These are phyloP conservation scores for Aspergillus texensis DNA, from an alignment of 2,329 filamentous ascomycete species.

Conservation along the genomic window DNA sequence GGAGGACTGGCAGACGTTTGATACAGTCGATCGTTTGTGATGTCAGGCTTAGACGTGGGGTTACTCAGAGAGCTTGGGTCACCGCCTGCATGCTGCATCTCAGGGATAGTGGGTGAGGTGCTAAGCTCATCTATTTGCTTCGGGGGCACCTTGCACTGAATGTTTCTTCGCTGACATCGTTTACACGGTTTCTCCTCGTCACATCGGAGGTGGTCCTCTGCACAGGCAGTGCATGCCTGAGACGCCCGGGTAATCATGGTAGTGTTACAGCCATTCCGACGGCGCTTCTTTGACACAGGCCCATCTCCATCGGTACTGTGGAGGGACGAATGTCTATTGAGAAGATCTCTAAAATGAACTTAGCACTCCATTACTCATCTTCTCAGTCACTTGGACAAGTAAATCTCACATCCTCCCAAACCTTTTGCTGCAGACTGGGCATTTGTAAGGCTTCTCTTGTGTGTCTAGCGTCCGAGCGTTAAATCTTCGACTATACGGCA, in stretches of 20 bases:
- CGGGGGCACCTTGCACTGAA: conserved; percentile 13
- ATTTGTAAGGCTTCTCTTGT: neutral
- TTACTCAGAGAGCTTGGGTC: neutral
- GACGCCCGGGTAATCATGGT: conserved; percentile 21
- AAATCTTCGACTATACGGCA: neutral
- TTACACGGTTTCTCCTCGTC: conserved; percentile 35
- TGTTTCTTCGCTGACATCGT: conserved; percentile 29
- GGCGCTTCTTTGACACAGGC: neutral
- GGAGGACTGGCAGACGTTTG: neutral
- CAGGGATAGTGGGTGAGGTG: neutral
- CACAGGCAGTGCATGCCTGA: conserved; percentile 32
- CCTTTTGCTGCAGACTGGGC: neutral
- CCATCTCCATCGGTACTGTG: conserved; percentile 1
- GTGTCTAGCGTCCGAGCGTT: neutral
- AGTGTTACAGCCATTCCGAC: conserved; percentile 6
- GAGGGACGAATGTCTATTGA: conserved; percentile 3
- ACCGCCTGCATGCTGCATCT: neutral
- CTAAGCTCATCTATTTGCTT: neutral
- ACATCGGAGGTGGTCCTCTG: conserved; percentile 34
- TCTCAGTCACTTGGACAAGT: neutral
- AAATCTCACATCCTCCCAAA: neutral
- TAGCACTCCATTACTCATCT: neutral
- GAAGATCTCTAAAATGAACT: conserved; percentile 24
- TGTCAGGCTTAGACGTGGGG: neutral
- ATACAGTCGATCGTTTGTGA: neutral